phyloP scores from a whole-genome alignment of 176 grass and related monocot species.

The Eleusine coracana region DNA sequence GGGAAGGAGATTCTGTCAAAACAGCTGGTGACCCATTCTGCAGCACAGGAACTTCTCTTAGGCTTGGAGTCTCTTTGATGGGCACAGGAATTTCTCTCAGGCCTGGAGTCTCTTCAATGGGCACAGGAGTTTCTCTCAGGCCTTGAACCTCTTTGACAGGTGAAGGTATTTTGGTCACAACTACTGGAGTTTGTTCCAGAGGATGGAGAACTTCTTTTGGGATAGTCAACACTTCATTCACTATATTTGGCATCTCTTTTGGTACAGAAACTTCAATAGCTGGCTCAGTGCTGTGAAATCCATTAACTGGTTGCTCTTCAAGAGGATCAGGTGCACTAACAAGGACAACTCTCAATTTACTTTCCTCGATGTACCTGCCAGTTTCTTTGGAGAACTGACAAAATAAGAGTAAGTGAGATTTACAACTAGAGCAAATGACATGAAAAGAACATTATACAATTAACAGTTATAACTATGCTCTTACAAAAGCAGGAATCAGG shows the following conservation, averaged over 20 bases:
- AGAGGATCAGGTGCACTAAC: conserved; percentile 59
- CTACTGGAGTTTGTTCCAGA: conserved; percentile 42
- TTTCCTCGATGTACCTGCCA: conserved; percentile 90
- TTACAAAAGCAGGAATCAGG: conserved; percentile 86
- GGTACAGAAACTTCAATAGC: conserved; percentile 44
- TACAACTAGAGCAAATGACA: conserved; percentile 8
- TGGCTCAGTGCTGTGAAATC: conserved; percentile 31
- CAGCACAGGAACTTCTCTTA: conserved; percentile 40
- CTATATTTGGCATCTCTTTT: conserved; percentile 36
- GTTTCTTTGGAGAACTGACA: conserved; percentile 93
- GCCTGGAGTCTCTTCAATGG: conserved; percentile 29
- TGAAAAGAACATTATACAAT: conserved; percentile 8
- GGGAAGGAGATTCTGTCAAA: conserved; percentile 46
- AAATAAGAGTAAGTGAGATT: conserved; percentile 23
- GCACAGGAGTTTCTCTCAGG: conserved; percentile 39
- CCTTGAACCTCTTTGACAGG: conserved; percentile 33
- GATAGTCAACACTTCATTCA: conserved; percentile 44
- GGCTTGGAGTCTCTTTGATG: conserved; percentile 6
- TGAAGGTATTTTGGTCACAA: conserved; percentile 32
- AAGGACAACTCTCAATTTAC: conserved; percentile 91
- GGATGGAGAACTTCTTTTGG: conserved; percentile 35
- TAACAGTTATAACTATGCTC: conserved; percentile 31
- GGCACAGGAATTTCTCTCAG: conserved; percentile 41
- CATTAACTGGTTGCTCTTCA: conserved; percentile 47
- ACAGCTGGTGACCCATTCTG: conserved; percentile 43